Evolutionary conservation across 2,329 filamentous ascomycete species (phyloP).

Genomic region (Lachnellula occidentalis): DNA sequence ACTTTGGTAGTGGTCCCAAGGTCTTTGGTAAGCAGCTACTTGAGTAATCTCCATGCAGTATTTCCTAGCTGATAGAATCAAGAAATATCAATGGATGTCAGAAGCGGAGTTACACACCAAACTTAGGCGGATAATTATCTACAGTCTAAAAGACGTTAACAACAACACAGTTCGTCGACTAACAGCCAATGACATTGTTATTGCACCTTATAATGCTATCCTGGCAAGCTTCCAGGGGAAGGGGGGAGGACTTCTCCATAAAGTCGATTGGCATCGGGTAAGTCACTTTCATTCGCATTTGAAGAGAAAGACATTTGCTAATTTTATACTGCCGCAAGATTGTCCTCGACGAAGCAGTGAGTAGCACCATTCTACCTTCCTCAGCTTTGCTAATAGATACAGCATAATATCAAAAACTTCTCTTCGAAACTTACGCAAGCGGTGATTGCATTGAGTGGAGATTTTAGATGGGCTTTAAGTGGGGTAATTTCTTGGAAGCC

Average conservation of each 20-base stretch:
- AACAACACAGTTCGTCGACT: not conserved
- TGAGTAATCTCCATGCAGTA: too few species aligned
- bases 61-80: too few species aligned
- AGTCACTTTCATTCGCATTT: not conserved
- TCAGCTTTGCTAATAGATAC: not conserved
- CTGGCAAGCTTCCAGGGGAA: not conserved
- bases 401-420: not conserved
- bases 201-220: not conserved
- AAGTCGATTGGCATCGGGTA: not conserved
- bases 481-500: not conserved
- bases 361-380: not conserved
- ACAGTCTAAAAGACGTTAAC: too few species aligned
- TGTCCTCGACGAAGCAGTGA: not conserved
- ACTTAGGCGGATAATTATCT: too few species aligned
- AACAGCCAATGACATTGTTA: not conserved
- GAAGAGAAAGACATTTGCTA: not conserved
- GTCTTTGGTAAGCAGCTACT: too few species aligned
- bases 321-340: not conserved
- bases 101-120: too few species aligned
- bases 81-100: too few species aligned
- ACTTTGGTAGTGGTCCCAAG: too few species aligned
- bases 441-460: not conserved
- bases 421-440: not conserved
- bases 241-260: not conserved
- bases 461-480: not conserved